Evolutionary conservation across 2,329 filamentous ascomycete species (phyloP), one percentile per base, ranked within the genome.

Genomic region (Beauveria varroae): DNA sequence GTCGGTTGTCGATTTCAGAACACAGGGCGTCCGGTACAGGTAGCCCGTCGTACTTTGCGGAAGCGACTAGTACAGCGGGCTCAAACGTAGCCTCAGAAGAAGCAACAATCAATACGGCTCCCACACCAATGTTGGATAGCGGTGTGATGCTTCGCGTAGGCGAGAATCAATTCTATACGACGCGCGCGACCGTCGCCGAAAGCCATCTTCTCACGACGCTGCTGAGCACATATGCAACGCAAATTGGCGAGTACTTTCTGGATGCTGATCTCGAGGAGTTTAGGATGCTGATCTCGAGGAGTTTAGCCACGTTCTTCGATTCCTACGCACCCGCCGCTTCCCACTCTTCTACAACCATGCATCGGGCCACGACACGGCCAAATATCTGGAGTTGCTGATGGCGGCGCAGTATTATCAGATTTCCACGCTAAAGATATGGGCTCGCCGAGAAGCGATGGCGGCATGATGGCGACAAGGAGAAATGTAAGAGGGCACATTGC

Each of bases 281-380:
- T n/a, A n/a, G n/a, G n/a, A n/a, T n/a, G n/a, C 70, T 0, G 74
- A 77, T 59, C 68, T 71, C 0, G 67, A 67, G 3, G 58, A 74
- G 6, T 77, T 78, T 63, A 63, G 65, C 16, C 68, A 76, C 55
- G 65, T 76, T 57, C 67, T 75, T 34, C 66, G 68, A 16, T 73
- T 71, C 64, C 68, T 76, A 50, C 71, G 73, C 40, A 69, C 68
- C 5, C 67, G 68, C 7, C 63, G 68, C 20, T 69, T 70, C 58
- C 73, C 75, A 0, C 59, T 78, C 6, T 74, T 75, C 65, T 77
- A 68, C 62, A 57, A 65, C 37, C 55, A 52, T 1, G 63, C 62
- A 5, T 57, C 59, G 1, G 71, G 74, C 5, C 74, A 75, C 64
- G 68, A 77, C 57, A 68, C 70, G 54, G 62, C 63, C 18, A 61